Evolutionary conservation across 805 yeast species (phyloP), one percentile per base, ranked within the genome.

Genomic region (Saturnispora hagleri): DNA sequence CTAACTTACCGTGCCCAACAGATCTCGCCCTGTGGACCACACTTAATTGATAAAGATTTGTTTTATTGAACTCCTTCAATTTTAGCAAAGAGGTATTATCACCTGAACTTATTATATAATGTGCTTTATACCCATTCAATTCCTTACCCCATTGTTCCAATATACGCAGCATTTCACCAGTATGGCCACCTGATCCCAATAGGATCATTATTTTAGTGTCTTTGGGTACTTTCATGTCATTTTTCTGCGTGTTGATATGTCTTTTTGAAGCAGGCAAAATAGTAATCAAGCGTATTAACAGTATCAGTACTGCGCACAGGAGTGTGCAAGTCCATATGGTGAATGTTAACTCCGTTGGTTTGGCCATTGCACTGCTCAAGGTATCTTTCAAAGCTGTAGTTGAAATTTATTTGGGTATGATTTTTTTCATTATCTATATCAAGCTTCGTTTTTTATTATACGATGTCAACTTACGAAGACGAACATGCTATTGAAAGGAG

Each of bases 141-240:
- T 10, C 9, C 7, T 52, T 51, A 22, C 70, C 61, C 45, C 76
- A 68, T 38, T 72, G 71, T 5, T 62, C 54, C 9, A 88, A 63
- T 17, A 91, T 71, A 26, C 90, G 71, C n/a, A 90, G 65, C 95
- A 91, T 88, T 65, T 91, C 97, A 1, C 97, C 97, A 0, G 97
- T 89, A 61, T 89, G 98, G 2, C 97, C 98, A 2, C 99, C 99
- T 0, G 97, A 89, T 0, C 98, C 98, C 10, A 91, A 68, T n/a
- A 89, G 73, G 0, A 86, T 70, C 48, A 22, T 34, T 28, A 42
- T 26, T 20, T 38, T n/a, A 43, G 24, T 18, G 12, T 42, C 34
- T 45, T 27, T 45, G 36, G 42, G 42, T 3, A 38, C 42, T 18
- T 38, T 38, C 6, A 7, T 7, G 22, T 38, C 42, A 38, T 18